Conservation (phyloP, 2,329 filamentous ascomycete genomes). For the Pseudogymnoascus sp. region DNA sequence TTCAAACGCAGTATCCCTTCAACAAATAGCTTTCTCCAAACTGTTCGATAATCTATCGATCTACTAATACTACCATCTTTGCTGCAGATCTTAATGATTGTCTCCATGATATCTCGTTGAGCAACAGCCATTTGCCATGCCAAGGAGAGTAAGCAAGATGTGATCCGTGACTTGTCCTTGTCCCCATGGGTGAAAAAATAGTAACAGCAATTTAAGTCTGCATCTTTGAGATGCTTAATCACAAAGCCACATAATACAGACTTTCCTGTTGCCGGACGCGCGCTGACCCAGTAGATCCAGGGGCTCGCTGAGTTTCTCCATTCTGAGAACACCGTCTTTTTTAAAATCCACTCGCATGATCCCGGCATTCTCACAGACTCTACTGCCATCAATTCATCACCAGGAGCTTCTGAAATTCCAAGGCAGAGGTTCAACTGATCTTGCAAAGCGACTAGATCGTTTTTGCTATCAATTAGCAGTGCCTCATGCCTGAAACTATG, state of each 20-base stretch:
- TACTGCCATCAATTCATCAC: neutral
- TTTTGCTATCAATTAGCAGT: neutral
- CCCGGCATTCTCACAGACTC: neutral
- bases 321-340: neutral
- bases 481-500: conserved; percentile 14
- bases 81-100: neutral
- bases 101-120: neutral
- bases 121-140: neutral
- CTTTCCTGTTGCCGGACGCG: neutral
- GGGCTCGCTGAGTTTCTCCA: neutral
- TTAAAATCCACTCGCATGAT: neutral
- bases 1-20: neutral
- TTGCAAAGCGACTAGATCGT: neutral
- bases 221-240: neutral
- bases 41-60: neutral
- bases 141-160: neutral
- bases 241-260: neutral
- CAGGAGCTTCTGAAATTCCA: conserved; percentile 18
- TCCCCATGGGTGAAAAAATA: neutral
- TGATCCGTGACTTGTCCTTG: neutral
- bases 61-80: neutral
- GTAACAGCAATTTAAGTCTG: neutral
- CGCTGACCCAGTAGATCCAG: neutral
- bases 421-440: conserved; percentile 27
- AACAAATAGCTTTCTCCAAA: neutral